phyloP scores from a whole-genome alignment of 148 eudicot species.

The Cornus florida region DNA sequence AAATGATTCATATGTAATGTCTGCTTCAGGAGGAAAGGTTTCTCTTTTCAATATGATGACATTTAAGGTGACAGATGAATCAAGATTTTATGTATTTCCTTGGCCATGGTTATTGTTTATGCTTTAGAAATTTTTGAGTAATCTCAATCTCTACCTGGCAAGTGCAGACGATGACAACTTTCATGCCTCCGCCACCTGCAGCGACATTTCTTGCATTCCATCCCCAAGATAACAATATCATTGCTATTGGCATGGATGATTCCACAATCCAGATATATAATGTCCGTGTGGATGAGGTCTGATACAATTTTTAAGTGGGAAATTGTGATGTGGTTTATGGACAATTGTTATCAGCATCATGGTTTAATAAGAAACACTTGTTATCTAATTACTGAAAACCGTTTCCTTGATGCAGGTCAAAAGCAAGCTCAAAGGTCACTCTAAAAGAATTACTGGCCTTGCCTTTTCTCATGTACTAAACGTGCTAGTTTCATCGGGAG shows the following conservation, averaged over 20 bases:
- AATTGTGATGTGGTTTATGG: background rate
- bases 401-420: conserved; percentile 52
- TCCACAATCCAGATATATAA: conserved; percentile 89
- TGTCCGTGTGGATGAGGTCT: conserved; percentile 91
- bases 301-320: background rate
- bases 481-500: conserved; percentile 87
- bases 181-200: conserved; percentile 93
- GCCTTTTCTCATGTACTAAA: conserved; percentile 76
- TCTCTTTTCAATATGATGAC: conserved; percentile 89
- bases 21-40: conserved; percentile 91
- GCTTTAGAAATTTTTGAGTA: background rate
- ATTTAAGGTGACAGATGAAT: conserved; percentile 59
- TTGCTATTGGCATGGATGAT: conserved; percentile 97
- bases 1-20: conserved; percentile 91
- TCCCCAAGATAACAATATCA: conserved; percentile 92
- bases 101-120: background rate
- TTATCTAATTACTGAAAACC: background rate
- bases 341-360: background rate
- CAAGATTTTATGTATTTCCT: background rate
- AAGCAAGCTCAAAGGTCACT: conserved; percentile 89
- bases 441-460: conserved; percentile 82
- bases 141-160: conserved; percentile 10
- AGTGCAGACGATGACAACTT: conserved; percentile 86
- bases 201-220: conserved; percentile 93
- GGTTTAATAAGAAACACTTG: background rate